Evolutionary conservation across 2,329 filamentous ascomycete species (phyloP).

Genomic region (Laburnicola sp.): DNA sequence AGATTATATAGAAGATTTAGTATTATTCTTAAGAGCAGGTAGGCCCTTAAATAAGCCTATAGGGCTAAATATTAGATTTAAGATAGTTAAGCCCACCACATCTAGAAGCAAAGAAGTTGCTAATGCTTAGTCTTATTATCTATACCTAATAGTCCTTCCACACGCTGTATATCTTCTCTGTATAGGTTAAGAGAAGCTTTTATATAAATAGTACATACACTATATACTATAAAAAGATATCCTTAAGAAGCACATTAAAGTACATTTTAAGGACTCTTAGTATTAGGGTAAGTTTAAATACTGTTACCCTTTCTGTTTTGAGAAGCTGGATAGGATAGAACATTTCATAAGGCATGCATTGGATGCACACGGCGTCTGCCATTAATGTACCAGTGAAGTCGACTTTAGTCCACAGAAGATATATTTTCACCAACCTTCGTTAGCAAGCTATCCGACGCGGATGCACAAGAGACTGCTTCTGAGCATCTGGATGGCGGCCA

Average conservation of each 20-base stretch:
- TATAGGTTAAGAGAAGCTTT: constrained; percentile 19
- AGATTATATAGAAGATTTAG: background rate
- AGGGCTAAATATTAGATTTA: background rate
- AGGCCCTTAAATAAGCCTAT: background rate
- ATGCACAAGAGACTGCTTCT: too few species aligned
- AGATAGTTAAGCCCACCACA: too few species aligned
- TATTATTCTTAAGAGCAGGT: background rate
- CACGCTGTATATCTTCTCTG: constrained; percentile 20
- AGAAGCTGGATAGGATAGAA: constrained; percentile 5
- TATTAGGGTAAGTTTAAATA: constrained; percentile 13
- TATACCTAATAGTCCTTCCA: constrained; percentile 11
- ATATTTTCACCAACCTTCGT: too few species aligned
- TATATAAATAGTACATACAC: constrained; percentile 14
- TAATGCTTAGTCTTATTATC: background rate
- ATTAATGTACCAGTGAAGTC: too few species aligned
- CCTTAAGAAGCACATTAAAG: constrained; percentile 19
- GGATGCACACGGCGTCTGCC: constrained; percentile 9
- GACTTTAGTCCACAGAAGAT: too few species aligned
- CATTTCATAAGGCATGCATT: constrained; percentile 17
- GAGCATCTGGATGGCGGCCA: constrained; percentile 2
- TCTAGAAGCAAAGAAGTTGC: background rate
- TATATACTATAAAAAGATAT: constrained; percentile 17
- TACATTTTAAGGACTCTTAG: constrained; percentile 10
- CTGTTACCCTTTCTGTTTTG: constrained; percentile 8
- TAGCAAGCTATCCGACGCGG: too few species aligned